Percentiles rank a stretch among this genome's conserved stretches.
Conservation (phyloP, 2,329 filamentous ascomycete genomes). For the Clonostachys solani region DNA sequence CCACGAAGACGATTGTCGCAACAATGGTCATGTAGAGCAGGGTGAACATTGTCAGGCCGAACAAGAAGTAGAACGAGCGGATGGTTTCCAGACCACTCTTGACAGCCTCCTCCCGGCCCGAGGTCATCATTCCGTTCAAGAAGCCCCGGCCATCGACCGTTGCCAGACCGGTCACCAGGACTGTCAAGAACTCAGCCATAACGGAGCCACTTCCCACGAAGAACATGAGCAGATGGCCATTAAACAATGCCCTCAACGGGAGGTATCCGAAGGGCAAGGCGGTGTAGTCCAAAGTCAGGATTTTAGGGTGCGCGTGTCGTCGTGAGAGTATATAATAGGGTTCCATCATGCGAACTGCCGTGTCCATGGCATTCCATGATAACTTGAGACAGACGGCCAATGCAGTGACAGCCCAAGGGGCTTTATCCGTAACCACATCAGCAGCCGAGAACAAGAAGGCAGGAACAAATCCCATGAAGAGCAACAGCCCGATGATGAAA, state of each 20-base stretch:
- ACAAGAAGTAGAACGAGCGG: slow-evolving; percentile 62
- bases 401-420: slow-evolving; percentile 62
- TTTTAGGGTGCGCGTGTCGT: slow-evolving; percentile 60
- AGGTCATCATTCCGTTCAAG: slow-evolving; percentile 14
- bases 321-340: slow-evolving; percentile 68
- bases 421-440: slow-evolving; percentile 51
- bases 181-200: slow-evolving; percentile 68
- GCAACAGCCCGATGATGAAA: slow-evolving; percentile 52
- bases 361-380: slow-evolving; percentile 65
- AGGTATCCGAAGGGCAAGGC: slow-evolving; percentile 66
- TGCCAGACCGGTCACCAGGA: slow-evolving; percentile 62
- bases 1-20: slow-evolving; percentile 54
- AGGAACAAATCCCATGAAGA: slow-evolving; percentile 55
- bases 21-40: slow-evolving; percentile 61
- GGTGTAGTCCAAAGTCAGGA: slow-evolving; percentile 69
- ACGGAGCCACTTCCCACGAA: slow-evolving; percentile 68
- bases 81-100: slow-evolving; percentile 56
- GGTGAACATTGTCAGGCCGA: slow-evolving; percentile 57
- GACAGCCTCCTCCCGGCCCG: slow-evolving; percentile 17
- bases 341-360: slow-evolving; percentile 67
- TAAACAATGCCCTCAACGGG: slow-evolving; percentile 56
- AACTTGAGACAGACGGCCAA: slow-evolving; percentile 65
- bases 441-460: slow-evolving; percentile 56
- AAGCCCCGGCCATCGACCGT: slow-evolving; percentile 62
- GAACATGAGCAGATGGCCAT: slow-evolving; percentile 61